Evolutionary conservation across 768 basidiomycete genomes (phyloP).

Genomic region (Amanita exitialis): DNA sequence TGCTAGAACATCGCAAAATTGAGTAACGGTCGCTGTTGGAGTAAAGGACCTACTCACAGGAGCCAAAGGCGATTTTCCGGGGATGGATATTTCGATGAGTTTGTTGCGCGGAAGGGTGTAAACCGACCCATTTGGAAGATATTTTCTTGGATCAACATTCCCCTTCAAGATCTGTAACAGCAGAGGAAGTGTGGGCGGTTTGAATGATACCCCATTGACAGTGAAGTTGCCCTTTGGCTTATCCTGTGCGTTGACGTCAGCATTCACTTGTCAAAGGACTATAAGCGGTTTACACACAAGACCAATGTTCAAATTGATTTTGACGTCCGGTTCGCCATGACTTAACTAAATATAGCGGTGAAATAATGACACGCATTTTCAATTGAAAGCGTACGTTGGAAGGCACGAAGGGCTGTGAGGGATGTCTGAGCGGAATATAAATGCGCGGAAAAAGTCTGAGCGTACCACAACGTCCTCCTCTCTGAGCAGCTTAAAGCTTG

Average conservation of each 20-base stretch:
- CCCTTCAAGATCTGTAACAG: constrained; percentile 32
- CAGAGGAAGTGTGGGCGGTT: constrained; percentile 24
- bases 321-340: not conserved
- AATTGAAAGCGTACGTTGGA: not conserved
- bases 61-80: constrained; percentile 20
- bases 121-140: constrained; percentile 21
- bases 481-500: not conserved
- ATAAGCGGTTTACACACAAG: not conserved
- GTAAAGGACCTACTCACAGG: constrained; percentile 17
- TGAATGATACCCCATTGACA: constrained; percentile 15
- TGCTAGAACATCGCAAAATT: constrained; percentile 20
- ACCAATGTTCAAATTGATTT: not conserved
- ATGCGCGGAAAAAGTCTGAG: not conserved
- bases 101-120: constrained; percentile 24
- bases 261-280: not conserved
- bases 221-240: constrained; percentile 11
- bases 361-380: not conserved
- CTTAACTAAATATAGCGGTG: not conserved
- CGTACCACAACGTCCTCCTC: constrained; percentile 4
- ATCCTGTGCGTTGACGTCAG: not conserved
- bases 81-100: constrained; percentile 26
- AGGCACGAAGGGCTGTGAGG: not conserved
- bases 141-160: constrained; percentile 16
- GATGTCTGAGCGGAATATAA: not conserved
- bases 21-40: not conserved